Conservation (phyloP, 805 yeast genomes). For the Candida suzukii region DNA sequence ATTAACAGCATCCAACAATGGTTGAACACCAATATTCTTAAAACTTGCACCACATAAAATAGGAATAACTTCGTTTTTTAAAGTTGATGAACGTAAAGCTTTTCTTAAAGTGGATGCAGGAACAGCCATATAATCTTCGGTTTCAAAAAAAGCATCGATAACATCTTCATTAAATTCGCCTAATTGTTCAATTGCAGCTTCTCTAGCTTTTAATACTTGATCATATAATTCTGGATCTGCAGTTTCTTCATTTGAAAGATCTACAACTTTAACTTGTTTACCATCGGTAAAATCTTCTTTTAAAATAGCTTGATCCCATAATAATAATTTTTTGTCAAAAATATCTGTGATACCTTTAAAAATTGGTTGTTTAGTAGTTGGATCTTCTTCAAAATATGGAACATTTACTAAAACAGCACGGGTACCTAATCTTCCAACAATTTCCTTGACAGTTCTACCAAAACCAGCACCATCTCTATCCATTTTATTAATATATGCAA, state of each 20-base stretch:
- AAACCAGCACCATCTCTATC: slow-evolving; percentile 95
- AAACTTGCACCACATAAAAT: slow-evolving; percentile 92
- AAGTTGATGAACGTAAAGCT: slow-evolving; percentile 60
- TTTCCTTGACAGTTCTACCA: slow-evolving; percentile 80
- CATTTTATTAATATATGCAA: slow-evolving; percentile 89
- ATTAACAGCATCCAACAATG: slow-evolving; percentile 76
- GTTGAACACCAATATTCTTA: slow-evolving; percentile 90
- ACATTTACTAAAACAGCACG: slow-evolving; percentile 67
- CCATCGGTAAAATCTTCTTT: slow-evolving; percentile 33
- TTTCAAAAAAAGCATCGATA: slow-evolving; percentile 69
- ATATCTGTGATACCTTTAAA: slow-evolving; percentile 78
- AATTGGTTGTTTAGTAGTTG: slow-evolving; percentile 24
- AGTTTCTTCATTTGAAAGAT: slow-evolving; percentile 25
- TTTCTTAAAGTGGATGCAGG: slow-evolving; percentile 44
- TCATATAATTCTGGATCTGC: slow-evolving; percentile 29
- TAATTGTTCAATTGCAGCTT: slow-evolving; percentile 74
- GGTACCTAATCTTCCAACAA: slow-evolving; percentile 68
- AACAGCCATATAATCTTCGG: slow-evolving; percentile 65
- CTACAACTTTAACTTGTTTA: slow-evolving; percentile 39
- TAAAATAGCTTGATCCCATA: slow-evolving; percentile 33
- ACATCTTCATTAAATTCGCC: slow-evolving; percentile 77
- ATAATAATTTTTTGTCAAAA: slow-evolving; percentile 49
- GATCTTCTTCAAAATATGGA: slow-evolving; percentile 57
- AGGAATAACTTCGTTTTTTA: slow-evolving; percentile 56
- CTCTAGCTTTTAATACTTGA: slow-evolving; percentile 52